phyloP scores from a whole-genome alignment of 768 basidiomycete species.

The Mrakia gelida region DNA sequence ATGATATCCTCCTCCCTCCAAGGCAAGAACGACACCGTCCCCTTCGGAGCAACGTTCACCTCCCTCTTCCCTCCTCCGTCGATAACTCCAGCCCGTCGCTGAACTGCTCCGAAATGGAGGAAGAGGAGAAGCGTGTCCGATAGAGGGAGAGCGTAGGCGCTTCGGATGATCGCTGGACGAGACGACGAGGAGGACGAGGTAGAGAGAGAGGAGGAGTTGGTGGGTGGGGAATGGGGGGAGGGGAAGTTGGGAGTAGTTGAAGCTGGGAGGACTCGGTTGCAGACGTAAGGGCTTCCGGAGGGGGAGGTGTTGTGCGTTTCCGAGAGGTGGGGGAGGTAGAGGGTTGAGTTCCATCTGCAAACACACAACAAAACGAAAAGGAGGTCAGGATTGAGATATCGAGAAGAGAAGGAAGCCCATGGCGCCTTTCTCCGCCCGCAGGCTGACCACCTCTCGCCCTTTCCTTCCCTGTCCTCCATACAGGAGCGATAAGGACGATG shows the following conservation, averaged over 20 bases:
- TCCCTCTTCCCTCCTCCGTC: not conserved
- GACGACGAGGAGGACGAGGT: not conserved
- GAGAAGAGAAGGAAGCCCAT: conserved; percentile 57
- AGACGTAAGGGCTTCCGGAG: not conserved
- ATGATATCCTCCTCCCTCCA: not conserved
- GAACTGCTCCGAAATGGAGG: not conserved
- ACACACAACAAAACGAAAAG: not conserved
- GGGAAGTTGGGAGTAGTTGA: not conserved
- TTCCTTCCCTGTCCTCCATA: too few species aligned
- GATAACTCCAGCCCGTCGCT: not conserved
- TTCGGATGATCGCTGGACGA: not conserved
- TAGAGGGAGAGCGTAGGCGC: not conserved
- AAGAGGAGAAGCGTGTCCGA: not conserved
- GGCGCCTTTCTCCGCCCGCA: not conserved
- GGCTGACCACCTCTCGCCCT: too few species aligned
- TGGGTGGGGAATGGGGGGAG: too few species aligned
- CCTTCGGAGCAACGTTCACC: not conserved
- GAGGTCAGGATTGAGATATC: not conserved
- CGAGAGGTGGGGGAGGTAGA: not conserved
- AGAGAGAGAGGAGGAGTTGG: not conserved
- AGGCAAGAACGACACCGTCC: not conserved
- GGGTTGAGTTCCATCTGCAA: not conserved
- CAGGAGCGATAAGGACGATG: not conserved
- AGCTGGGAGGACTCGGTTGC: not conserved
- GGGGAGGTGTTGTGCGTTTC: not conserved